Evolutionary conservation across 2,329 filamentous ascomycete species (phyloP).

Genomic region (Diaporthe humulicola): DNA sequence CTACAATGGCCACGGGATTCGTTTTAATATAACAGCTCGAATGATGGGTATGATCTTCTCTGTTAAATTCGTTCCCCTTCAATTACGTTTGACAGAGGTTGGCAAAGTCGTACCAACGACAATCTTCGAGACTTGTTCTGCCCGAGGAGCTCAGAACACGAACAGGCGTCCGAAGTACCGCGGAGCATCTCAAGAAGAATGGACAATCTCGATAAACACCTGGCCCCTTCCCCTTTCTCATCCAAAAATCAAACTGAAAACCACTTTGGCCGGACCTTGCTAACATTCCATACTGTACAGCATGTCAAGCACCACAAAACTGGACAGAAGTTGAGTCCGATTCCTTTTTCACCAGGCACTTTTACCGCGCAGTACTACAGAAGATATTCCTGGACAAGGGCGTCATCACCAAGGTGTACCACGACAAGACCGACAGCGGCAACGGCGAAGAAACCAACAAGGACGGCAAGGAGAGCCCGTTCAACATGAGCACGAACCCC

Average conservation of each 20-base stretch:
- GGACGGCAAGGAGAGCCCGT: conserved; percentile 53
- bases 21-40: conserved; percentile 93
- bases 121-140: neutral
- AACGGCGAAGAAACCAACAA: conserved; percentile 3
- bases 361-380: conserved; percentile 91
- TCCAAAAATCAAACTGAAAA: too few species aligned
- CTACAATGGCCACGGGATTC: conserved; percentile 74
- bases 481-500: conserved; percentile 76
- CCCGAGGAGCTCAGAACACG: neutral
- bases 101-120: neutral
- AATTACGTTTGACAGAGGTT: neutral
- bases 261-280: neutral
- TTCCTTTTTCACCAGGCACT: conserved; percentile 91
- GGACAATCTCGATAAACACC: neutral
- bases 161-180: neutral
- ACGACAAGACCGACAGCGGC: conserved; percentile 46
- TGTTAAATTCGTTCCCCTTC: neutral
- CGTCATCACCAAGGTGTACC: conserved; percentile 74
- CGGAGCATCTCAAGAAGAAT: neutral
- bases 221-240: too few species aligned
- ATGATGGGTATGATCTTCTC: conserved; percentile 77
- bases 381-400: conserved; percentile 90
- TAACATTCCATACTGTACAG: neutral
- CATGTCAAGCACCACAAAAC: conserved; percentile 93
- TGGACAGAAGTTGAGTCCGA: conserved; percentile 88